Evolutionary conservation across 2,329 filamentous ascomycete species (phyloP), one percentile per base, ranked within the genome.

Genomic region (Aureobasidium melanogenum): DNA sequence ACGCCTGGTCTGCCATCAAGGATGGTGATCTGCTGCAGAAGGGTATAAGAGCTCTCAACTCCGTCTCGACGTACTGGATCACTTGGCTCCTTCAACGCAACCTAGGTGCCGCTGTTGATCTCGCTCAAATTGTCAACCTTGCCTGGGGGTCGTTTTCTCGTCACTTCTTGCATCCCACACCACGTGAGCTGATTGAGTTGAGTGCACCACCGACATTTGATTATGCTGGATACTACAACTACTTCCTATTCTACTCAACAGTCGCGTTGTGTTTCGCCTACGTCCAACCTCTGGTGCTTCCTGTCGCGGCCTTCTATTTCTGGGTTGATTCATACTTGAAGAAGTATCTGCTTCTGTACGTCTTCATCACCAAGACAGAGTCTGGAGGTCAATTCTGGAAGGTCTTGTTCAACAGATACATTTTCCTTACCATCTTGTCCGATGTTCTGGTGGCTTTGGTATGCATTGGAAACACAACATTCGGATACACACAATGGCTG

Each of bases 221-320:
- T 67, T 97, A 97, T 70, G 91, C 94, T 62, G 91, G 85, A 67
- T 97, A 97, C 76, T 99, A 97, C 82, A 97, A 97, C 74, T 97
- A 96, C 73, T 97, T 97, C 74, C 80, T 97, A 32, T 99, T 90
- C 76, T 99, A 97, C 76, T 81, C 88, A 26, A 97, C 93, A 0
- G 89, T 97, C 34, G 88, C 91, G 0, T 79, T 99, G 17, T 91
- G 87, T 68, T 97, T 94, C 70, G 86, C 88, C 1, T 85, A 86
- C 1, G 80, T 97, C 57, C 94, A 97, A 73, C 94, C 94, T 0
- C 80, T 97, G 26, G 88, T 94, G 1, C 80, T 99, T 8, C 86
- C 89, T 0, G 88, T 95, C 41, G 91, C 89, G 0, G 91, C 92
- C 1, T 76, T 97, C 32, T 99, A 97, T 79, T 97, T 97, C 73